Conservation (phyloP, 345 rosid genomes). For the Streptanthus diversifolius region DNA sequence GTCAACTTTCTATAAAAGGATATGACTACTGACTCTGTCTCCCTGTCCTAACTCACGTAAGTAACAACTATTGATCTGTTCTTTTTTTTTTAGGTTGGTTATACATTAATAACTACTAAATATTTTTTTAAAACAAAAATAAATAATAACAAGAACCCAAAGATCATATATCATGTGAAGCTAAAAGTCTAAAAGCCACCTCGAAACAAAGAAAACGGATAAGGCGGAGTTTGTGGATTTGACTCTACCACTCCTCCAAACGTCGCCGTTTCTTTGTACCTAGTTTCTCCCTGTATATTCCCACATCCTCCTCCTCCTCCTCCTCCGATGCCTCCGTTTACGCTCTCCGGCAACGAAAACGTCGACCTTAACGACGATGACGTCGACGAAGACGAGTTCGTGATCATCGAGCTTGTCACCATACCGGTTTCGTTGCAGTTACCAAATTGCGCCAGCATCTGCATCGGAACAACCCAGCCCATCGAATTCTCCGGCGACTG, state of each 20-base stretch:
- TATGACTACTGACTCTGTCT: slow-evolving; percentile 25
- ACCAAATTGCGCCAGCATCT: slow-evolving; percentile 14
- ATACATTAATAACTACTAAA: background rate
- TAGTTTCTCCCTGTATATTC: slow-evolving; percentile 15
- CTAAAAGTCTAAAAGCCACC: slow-evolving; percentile 59
- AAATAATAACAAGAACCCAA: slow-evolving; percentile 17
- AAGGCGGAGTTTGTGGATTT: slow-evolving; percentile 49
- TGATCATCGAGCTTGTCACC: background rate
- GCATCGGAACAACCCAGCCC: slow-evolving; percentile 32
- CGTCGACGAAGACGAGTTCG: background rate
- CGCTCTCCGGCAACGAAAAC: slow-evolving; percentile 31
- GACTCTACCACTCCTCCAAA: slow-evolving; percentile 42
- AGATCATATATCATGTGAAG: slow-evolving; percentile 34
- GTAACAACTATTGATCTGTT: slow-evolving; percentile 25
- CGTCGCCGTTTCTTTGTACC: slow-evolving; percentile 26
- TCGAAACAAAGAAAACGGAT: slow-evolving; percentile 76
- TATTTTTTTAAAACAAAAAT: background rate
- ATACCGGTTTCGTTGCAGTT: slow-evolving; percentile 8
- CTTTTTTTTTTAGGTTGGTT: background rate
- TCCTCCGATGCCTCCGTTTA: slow-evolving; percentile 13
- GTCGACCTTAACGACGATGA: slow-evolving; percentile 27
- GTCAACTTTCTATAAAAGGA: slow-evolving; percentile 30
- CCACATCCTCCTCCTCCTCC: slow-evolving; percentile 6
- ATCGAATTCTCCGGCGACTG: slow-evolving; percentile 38
- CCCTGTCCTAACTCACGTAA: slow-evolving; percentile 26